Evolutionary conservation across 2,329 filamentous ascomycete genomes (phyloP), one percentile per base, ranked within the genome.

Genomic region (Botrytis aclada): DNA sequence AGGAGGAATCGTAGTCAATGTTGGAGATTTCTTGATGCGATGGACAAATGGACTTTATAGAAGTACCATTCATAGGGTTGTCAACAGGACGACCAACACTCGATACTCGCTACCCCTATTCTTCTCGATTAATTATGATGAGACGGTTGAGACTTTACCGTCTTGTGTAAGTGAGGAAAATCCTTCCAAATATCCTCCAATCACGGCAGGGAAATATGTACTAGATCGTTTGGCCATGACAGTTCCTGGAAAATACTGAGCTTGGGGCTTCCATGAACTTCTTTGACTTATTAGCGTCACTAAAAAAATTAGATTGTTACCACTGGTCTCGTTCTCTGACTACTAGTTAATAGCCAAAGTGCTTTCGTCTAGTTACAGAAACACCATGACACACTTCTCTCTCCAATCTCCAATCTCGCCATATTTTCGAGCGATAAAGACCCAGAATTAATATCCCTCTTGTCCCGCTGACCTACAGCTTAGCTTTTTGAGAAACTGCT

Each of bases 61-160:
- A 77, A 86, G 84, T 76, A 87, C 84, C 66, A 79, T 87, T 6
- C 88, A 89, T 77, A 82, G 87, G 12, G 87, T 89, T 39, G 84
- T 89, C 75, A 88, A 88, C 80, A 82, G 82, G 61, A 84, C 83
- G 4, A 82, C 81, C 2, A 81, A 80, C 16, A 85, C 88, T 77
- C 82, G 88, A 54, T 89, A 88, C 77, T 87, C 85, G 10, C 82
- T 89, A n/a, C 86, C 87, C 0, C 85, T 88, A 69, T 89, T 88
- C 79, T 85, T 88, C 73, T 77, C 75, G 1, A 79, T 80, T 70
- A 80, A 80, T 70, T 80, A 80, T 73, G 79, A 80, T 62, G 79
- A 78, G 74, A 78, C 41, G 3, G 79, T 80, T 9, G 77, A 79
- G 71, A 80, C 78, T 6, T 66, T 80, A 34, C 78, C 78, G 8